Evolutionary conservation across 2,329 filamentous ascomycete genomes (phyloP), one percentile per base, ranked within the genome.

Genomic region (Hirsutella minnesotensis): DNA sequence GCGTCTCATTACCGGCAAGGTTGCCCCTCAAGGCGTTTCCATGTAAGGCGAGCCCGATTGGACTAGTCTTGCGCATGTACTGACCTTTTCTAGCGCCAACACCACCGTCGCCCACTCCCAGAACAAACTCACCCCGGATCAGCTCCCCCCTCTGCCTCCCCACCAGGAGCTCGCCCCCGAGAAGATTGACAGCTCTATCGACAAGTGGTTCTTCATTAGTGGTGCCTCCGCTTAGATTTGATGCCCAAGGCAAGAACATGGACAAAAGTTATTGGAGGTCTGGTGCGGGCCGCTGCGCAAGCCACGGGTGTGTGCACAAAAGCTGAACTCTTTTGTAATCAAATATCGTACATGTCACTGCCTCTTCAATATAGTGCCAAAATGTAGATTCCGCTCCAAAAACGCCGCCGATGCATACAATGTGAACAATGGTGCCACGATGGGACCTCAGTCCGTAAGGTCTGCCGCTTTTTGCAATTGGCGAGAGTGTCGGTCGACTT

Each of bases 201-300:
- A 98, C 80, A 98, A 98, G 81, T 98, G 92, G 92, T 98, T 98
- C 84, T 98, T 96, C 81, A 98, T 98, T 70, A 95, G 88, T 66
- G 92, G 92, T 68, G 92, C 92, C 62, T 86, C 88, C 56, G 75
- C 83, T 57, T 90, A 85, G 71, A 56, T 27, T 27, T 13, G 37
- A 38, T n/a, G 21, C 20, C 4, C 7, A 13, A 12, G 13, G 37
- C n/a, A n/a, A n/a, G n/a, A n/a, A n/a, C n/a, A 24, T 9, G 20
- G 2, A 21, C 12, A 27, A 27, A 27, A 27, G 24, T 27, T 12
- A 24, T 18, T 13, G 15, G 5, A 22, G n/a, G 22, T 13, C 15
- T 3, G 5, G 36, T 9, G 9, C 4, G 36, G 21, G 19, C 18
- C 12, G 52, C 54, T 41, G 34, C 42, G 40, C 43, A 44, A 35